Base-by-base conservation (phyloP, 306 rosid species). In the Crotalaria pallida region DNA sequence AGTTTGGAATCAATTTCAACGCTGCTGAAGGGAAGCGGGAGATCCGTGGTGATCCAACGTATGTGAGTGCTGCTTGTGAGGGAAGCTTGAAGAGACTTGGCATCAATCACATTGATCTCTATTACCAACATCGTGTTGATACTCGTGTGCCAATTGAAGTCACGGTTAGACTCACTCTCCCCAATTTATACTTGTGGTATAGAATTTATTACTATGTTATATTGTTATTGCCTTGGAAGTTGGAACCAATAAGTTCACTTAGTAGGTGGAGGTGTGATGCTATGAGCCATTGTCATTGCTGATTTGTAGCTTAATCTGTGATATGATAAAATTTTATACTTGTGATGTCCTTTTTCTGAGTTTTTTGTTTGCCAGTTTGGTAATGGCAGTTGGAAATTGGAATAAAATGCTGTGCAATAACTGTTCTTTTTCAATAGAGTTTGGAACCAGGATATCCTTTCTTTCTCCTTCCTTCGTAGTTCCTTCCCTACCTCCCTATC, bases 121-220 rank as follows among this genome's bases (percentile, higher is more conserved):
- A 88, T 65, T 88, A 85, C 58, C 88, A 81, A 72, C 88, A 83
- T 52, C 83, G 88, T 23, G 36, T 81, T 18, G 93, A 88, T 40
- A 74, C 73, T 21, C 79, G 80, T 16, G 61, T 88, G 17, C 90
- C 93, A 3, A 77, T 88, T 45, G 89, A 88, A 85, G 71, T 85
- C 86, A 83, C 89, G 78, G 92, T 41, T 41, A 38, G 12, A 38
- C 44, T 38, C 44, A 9, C 12, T 38, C 44, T 27, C 36, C 1
- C 8, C 7, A 4, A 8, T 6, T 31, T 2, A 31, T 2, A 31
- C 36, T 31, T 31, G 36, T 27, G 31, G 5, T 27, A 27, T 27
- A 27, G 31, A 27, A 27, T 27, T 2, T 27, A 27, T 3, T 27
- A 27, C 31, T n/a, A n/a, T n/a, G n/a, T n/a, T n/a, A n/a, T n/a